phyloP scores from a whole-genome alignment of 495 filamentous ascomycete species.

The Astrothelium subdiscretum region DNA sequence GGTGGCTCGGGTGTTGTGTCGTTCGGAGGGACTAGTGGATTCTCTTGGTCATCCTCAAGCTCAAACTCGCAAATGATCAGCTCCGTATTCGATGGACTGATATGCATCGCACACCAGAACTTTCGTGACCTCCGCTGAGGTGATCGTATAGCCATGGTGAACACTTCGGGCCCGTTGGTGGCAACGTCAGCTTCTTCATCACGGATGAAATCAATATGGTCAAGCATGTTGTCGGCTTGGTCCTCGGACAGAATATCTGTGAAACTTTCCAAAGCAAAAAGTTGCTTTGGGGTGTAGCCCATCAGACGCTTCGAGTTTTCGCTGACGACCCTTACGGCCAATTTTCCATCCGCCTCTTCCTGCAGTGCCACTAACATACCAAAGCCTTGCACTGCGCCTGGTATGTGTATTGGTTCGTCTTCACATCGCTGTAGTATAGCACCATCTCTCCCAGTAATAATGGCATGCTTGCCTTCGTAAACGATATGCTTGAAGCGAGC shows the following conservation, averaged over 20 bases:
- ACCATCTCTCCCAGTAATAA: conserved; percentile 69
- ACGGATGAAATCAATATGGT: conserved; percentile 78
- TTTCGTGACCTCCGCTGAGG: conserved; percentile 45
- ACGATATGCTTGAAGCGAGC: conserved; percentile 68
- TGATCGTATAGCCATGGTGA: conserved; percentile 56
- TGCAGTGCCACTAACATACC: conserved; percentile 67
- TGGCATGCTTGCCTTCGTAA: conserved; percentile 70
- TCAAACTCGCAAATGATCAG: conserved; percentile 88
- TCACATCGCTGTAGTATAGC: conserved; percentile 66
- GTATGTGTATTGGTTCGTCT: conserved; percentile 88
- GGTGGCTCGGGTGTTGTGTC: conserved; percentile 45
- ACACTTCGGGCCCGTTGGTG: conserved; percentile 75
- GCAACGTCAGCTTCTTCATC: conserved; percentile 63
- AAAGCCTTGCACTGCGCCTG: conserved; percentile 82
- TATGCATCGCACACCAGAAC: conserved; percentile 84
- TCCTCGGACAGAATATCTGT: conserved; percentile 72
- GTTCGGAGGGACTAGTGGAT: conserved; percentile 52
- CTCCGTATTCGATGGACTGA: conserved; percentile 50
- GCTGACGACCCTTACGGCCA: conserved; percentile 68
- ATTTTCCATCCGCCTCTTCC: conserved; percentile 54
- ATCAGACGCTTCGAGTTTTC: conserved; percentile 73
- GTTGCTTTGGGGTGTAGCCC: conserved; percentile 64
- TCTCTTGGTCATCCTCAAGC: conserved; percentile 63
- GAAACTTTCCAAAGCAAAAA: conserved; percentile 68
- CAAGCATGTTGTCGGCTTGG: conserved; percentile 67